Percentiles rank a stretch among this genome's conserved stretches.
Evolutionary conservation across 163 green algal species (phyloP).

Genomic region (Chlorella variabilis): DNA sequence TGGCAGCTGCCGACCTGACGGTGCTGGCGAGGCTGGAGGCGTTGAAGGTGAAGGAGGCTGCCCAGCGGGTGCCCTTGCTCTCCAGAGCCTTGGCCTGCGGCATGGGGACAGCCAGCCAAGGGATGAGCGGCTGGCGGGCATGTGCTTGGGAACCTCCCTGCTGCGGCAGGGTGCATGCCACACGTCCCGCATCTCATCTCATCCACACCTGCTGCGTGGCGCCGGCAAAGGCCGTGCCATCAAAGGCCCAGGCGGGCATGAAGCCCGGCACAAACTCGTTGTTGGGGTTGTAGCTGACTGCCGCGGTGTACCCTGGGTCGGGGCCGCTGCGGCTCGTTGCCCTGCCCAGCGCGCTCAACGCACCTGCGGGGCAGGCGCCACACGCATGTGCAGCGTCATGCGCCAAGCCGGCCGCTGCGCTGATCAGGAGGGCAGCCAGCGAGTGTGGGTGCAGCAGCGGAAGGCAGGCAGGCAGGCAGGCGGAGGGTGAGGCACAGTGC

Average conservation of each 20-base stretch:
- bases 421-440: too few relatives aligned
- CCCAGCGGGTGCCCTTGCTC: too few relatives aligned
- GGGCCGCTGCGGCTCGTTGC: not conserved
- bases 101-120: too few relatives aligned
- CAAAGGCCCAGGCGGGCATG: constrained; percentile 3
- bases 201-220: not conserved
- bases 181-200: too few relatives aligned
- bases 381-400: not conserved
- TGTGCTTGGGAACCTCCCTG: not conserved
- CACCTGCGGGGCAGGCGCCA: not conserved
- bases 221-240: not conserved
- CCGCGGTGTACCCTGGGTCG: not conserved
- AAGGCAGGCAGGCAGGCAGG: not conserved
- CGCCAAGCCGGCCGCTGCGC: too few relatives aligned
- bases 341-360: not conserved
- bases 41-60: too few relatives aligned
- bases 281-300: constrained; percentile 1
- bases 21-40: too few relatives aligned
- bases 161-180: not conserved
- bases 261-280: constrained; percentile 10
- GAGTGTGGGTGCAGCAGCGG: too few relatives aligned
- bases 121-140: too few relatives aligned
- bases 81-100: too few relatives aligned
- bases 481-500: too few relatives aligned
- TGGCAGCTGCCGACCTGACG: too few relatives aligned